These are phyloP conservation scores for Inga leiocalycina DNA, from an alignment of 306 rosid species.

Conservation along the genomic window DNA sequence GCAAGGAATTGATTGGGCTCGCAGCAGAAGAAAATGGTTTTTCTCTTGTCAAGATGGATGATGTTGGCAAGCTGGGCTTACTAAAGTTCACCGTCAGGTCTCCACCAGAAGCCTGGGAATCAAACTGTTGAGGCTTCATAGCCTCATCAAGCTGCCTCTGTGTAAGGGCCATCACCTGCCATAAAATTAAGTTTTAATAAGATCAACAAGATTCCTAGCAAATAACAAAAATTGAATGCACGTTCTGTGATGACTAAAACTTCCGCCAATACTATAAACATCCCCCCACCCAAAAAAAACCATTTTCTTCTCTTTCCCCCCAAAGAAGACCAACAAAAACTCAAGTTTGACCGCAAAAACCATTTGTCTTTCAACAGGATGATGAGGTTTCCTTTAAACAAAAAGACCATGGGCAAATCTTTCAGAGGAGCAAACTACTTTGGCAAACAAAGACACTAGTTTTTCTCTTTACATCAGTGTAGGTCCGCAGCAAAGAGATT, in stretches of 20 bases:
- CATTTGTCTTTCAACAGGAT: not conserved
- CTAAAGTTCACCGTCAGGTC: slow-evolving; percentile 52
- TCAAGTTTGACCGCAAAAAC: not conserved
- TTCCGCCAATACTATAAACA: not conserved
- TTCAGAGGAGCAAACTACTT: not conserved
- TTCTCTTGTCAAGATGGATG: slow-evolving; percentile 78
- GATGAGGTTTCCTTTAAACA: too few species aligned
- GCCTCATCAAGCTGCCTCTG: slow-evolving; percentile 97
- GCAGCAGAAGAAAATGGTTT: slow-evolving; percentile 65
- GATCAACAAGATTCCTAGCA: slow-evolving; percentile 10
- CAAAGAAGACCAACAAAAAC: not conserved
- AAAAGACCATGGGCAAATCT: not conserved
- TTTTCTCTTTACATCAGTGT: not conserved
- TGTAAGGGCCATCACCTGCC: slow-evolving; percentile 84
- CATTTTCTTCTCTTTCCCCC: not conserved
- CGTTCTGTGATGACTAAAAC: not conserved
- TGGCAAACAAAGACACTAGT: not conserved
- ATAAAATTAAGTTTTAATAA: slow-evolving; percentile 34
- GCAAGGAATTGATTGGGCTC: slow-evolving; percentile 85
- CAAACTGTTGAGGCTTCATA: slow-evolving; percentile 87
- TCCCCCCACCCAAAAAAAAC: not conserved
- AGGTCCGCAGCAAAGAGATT: not conserved
- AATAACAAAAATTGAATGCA: slow-evolving; percentile 1
- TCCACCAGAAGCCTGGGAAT: slow-evolving; percentile 66
- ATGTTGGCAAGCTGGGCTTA: slow-evolving; percentile 64